Evolutionary conservation across 1,139 yeast species (phyloP), one percentile per base, ranked within the genome.

Genomic region (Entelexis sorbosivorans): DNA sequence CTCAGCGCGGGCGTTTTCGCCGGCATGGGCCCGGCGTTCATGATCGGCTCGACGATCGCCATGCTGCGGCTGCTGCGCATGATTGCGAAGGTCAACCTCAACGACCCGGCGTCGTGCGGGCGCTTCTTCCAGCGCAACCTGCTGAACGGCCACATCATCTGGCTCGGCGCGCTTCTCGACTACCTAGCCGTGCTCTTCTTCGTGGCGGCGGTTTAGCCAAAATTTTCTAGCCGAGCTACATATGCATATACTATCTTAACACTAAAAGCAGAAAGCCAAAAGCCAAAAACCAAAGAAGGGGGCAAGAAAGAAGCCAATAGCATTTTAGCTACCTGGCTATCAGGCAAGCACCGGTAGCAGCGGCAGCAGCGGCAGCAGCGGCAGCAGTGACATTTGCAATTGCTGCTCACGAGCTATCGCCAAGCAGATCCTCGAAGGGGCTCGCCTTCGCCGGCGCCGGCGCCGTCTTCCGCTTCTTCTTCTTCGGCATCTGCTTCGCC

Each of bases 21-120:
- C 50, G 81, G 88, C 9, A 78, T 86, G 79, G 95, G 96, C 0
- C 95, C 95, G 0, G 88, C 91, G 1, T 91, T 84, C 66, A 63
- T 61, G 50, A 67, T 79, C 11, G 82, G 85, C 8, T 77, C 83
- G 22, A 76, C 78, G 2, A 70, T 76, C 60, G 91, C 89, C 28
- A 79, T 85, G 48, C 77, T 75, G 56, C 75, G 95, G 59, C 66
- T 89, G 35, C 75, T 77, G 60, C 68, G 68, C 45, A 83, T 82
- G 82, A 80, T 88, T 57, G 70, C 69, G 51, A 73, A 70, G 19
- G 96, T 89, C 9, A 77, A 91, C 63, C 73, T 89, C 52, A 85
- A 91, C 64, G 71, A 79, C 60, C 95, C 96, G 22, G 73, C 69
- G 35, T 76, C 80, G 62, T 91, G 98, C 67, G 86, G 96, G 91